Evolutionary conservation across 805 yeast species (phyloP), one percentile per base, ranked within the genome.

Genomic region (Helenozyma rhizophorensis): DNA sequence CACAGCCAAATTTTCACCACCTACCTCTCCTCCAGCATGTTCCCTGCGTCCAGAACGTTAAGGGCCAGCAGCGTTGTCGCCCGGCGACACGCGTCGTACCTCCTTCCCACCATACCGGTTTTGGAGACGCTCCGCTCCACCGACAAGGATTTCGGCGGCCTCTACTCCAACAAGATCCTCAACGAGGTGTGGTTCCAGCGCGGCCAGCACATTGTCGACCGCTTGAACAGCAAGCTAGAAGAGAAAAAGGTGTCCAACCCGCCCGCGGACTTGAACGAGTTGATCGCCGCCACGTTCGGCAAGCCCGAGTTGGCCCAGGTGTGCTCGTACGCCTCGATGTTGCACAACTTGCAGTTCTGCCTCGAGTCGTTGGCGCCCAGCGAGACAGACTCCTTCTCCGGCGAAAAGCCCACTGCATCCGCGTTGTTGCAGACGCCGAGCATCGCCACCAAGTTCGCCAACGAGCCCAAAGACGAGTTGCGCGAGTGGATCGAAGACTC

Each of bases 111-210:
- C 24, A 52, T 62, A 12, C 41, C 54, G 26, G 39, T 54, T 11
- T 47, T 66, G 29, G 65, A 65, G 21, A 41, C 51, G 4, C 36
- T 61, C 21, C 54, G 50, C 30, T 42, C 55, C 11, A 38, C 52
- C 17, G 26, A 28, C 21, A 13, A 48, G 1, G 76, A 76, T 9
- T 59, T 78, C 14, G 56, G 61, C 1, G 83, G 83, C 2, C 53
- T 78, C 4, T 62, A 72, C 35, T 65, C 77, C 3, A 31, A 62
- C 1, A 41, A 61, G 26, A 76, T 78, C 8, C 48, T 77, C n/a
- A 49, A 68, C 10, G 72, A 65, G 37, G 68, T 74, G 3, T 78
- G 80, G 75, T 66, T 58, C 40, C 58, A 65, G 14, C 66, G 77
- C 45, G 61, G 69, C 3, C 54, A 56, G 3, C 21, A 39, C 7